Conservation (phyloP, 345 rosid genomes). For the Orychophragmus violaceus region DNA sequence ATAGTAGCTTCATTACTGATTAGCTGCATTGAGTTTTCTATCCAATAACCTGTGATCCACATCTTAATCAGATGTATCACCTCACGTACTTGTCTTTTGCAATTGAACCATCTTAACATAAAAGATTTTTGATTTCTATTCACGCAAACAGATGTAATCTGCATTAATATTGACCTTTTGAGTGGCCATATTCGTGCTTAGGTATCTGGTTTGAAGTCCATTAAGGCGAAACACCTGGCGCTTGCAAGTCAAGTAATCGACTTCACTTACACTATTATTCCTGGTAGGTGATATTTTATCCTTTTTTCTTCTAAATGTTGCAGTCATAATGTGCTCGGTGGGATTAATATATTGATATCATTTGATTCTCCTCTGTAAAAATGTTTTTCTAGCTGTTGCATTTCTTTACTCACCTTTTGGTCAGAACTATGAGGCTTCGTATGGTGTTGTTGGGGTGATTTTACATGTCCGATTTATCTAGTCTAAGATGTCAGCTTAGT, state of each 20-base stretch:
- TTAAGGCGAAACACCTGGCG: slow-evolving; percentile 94
- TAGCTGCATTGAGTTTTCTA: neutral
- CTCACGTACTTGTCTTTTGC: slow-evolving; percentile 4
- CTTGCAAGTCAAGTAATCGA: slow-evolving; percentile 97
- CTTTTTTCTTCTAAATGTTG: neutral
- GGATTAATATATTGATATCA: neutral
- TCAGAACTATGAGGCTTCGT: neutral
- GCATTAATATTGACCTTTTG: neutral
- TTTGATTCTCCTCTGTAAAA: neutral
- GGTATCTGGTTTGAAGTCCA: slow-evolving; percentile 97
- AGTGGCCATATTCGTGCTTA: slow-evolving; percentile 26
- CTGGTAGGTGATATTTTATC: slow-evolving; percentile 59
- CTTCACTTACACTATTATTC: slow-evolving; percentile 72
- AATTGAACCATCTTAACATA: neutral
- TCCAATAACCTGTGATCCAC: neutral
- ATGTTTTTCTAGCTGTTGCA: neutral
- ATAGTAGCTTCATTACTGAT: neutral
- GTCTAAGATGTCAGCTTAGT: neutral
- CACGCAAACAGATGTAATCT: neutral
- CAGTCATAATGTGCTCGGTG: neutral
- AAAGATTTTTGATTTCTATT: neutral
- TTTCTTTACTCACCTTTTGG: neutral
- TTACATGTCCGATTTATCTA: neutral
- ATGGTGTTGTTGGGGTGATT: neutral
- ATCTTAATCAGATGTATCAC: neutral